Evolutionary conservation across 1,284 basidiomycete genomes (phyloP).

Genomic region (Inonotus obliquus): DNA sequence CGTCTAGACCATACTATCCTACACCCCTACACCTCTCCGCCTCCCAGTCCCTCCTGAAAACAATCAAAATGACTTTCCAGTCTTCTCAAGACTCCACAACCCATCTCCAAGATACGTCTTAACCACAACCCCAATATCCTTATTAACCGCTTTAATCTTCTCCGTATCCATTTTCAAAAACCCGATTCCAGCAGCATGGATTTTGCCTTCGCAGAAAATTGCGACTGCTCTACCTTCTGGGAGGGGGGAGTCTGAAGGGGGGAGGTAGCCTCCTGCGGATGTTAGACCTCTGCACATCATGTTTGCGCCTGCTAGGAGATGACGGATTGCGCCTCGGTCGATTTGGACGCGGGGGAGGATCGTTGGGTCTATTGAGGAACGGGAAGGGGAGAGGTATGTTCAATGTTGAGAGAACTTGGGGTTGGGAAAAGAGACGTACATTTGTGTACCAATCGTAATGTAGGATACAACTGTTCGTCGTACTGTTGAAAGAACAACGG

Average conservation of each 20-base stretch:
- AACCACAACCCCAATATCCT: constrained; percentile 89
- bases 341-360: constrained; percentile 87
- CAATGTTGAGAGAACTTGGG: neutral
- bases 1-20: too few species aligned
- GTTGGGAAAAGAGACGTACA: constrained; percentile 49
- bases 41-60: too few species aligned
- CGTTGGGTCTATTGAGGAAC: constrained; percentile 66
- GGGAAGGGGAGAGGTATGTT: neutral
- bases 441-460: constrained; percentile 84
- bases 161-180: constrained; percentile 80
- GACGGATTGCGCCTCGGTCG: constrained; percentile 97
- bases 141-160: constrained; percentile 87
- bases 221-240: constrained; percentile 74
- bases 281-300: constrained; percentile 98
- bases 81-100: constrained; percentile 67
- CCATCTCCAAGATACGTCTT: constrained; percentile 87
- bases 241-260: constrained; percentile 67
- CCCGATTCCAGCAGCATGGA: constrained; percentile 87
- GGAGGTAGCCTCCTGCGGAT: constrained; percentile 86
- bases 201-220: constrained; percentile 94
- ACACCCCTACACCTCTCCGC: too few species aligned
- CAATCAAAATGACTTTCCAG: neutral
- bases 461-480: constrained; percentile 90
- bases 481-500: constrained; percentile 97
- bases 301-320: constrained; percentile 87